These are phyloP conservation scores for Phytophthora idaei DNA, from an alignment of 352 stramenopile genomes.

Conservation along the genomic window DNA sequence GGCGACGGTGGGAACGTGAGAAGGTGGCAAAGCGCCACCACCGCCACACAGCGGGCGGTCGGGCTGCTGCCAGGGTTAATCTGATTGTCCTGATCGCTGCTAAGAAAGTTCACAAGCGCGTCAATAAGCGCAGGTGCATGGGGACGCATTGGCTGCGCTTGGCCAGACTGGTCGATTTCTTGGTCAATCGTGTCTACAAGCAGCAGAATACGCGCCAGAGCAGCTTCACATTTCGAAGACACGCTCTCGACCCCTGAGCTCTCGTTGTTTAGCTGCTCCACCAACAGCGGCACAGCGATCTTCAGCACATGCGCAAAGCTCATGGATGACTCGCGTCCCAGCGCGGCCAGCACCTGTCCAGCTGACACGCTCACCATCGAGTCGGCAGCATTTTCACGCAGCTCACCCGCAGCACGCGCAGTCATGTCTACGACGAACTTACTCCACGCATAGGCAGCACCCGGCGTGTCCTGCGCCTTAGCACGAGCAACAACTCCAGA, in stretches of 20 bases:
- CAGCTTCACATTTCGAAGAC: conserved; percentile 73
- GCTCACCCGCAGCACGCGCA: conserved; percentile 63
- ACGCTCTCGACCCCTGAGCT: conserved; percentile 34
- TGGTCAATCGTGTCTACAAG: conserved; percentile 85
- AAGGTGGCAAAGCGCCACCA: conserved; percentile 74
- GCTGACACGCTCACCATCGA: conserved; percentile 83
- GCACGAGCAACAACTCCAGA: conserved; percentile 65
- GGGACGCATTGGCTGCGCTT: conserved; percentile 76
- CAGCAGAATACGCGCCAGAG: conserved; percentile 64
- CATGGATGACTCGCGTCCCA: conserved; percentile 70
- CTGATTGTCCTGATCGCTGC: conserved; percentile 33
- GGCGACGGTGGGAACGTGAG: conserved; percentile 82
- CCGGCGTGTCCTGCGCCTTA: conserved; percentile 56
- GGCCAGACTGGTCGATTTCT: conserved; percentile 80
- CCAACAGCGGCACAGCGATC: conserved; percentile 60
- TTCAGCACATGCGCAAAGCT: conserved; percentile 79
- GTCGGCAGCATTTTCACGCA: conserved; percentile 74
- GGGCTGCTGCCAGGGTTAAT: conserved; percentile 34
- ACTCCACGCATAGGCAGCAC: conserved; percentile 78
- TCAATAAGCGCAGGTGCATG: conserved; percentile 66
- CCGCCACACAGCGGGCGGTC: conserved; percentile 65
- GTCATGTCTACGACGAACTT: conserved; percentile 87
- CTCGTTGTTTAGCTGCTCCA: conserved; percentile 60
- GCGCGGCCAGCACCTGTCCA: conserved; percentile 64
- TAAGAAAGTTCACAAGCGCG: conserved; percentile 61